Evolutionary conservation across 2,329 filamentous ascomycete species (phyloP).

Genomic region (Hypoxylon sp.): DNA sequence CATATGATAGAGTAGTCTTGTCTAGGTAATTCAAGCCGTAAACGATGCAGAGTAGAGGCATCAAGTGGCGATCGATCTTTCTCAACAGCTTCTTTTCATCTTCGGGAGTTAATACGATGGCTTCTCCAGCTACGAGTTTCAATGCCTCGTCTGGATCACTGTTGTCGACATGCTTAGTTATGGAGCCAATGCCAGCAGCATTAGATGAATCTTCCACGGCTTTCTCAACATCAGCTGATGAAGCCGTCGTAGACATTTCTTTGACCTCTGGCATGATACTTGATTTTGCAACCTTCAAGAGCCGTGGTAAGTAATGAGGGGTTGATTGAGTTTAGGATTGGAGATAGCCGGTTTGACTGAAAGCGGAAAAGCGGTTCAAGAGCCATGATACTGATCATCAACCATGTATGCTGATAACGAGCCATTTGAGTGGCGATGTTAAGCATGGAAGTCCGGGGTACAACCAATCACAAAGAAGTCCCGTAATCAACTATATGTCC

Average conservation of each 20-base stretch:
- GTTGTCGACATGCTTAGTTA: conserved; percentile 56
- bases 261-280: conserved; percentile 38
- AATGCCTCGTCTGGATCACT: conserved; percentile 62
- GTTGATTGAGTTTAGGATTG: conserved; percentile 19
- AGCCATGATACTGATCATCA: conserved; percentile 36
- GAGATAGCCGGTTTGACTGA: conserved; percentile 23
- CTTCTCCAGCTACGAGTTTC: conserved; percentile 58
- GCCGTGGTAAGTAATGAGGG: conserved; percentile 6
- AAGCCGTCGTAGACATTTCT: conserved; percentile 15
- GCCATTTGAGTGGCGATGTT: conserved; percentile 31
- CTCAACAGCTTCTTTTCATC: conserved; percentile 59
- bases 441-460: conserved; percentile 12
- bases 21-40: conserved; percentile 72
- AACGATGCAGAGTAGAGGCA: conserved; percentile 69
- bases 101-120: conserved; percentile 57
- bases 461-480: conserved; percentile 30
- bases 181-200: conserved; percentile 16
- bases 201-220: conserved; percentile 26
- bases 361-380: conserved; percentile 7
- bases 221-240: conserved; percentile 42
- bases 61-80: conserved; percentile 64
- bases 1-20: conserved; percentile 62
- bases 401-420: conserved; percentile 31
- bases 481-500: conserved; percentile 8
- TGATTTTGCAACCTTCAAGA: background rate